Evolutionary conservation across 2,329 filamentous ascomycete species (phyloP).

Genomic region (Rhytidhysteron rufulum): DNA sequence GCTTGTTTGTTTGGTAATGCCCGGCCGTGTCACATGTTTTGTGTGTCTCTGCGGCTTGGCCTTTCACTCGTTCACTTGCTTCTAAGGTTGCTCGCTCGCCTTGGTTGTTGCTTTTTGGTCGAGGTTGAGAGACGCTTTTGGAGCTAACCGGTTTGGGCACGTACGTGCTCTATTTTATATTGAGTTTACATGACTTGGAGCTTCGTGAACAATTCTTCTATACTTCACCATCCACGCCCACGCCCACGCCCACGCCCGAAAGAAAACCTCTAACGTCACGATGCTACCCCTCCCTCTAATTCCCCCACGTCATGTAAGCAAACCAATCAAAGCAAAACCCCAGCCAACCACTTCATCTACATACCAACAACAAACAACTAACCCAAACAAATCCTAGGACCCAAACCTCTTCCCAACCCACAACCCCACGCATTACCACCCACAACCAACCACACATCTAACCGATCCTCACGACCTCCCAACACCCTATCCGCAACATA

Average conservation of each 20-base stretch:
- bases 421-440: slow-evolving; percentile 36
- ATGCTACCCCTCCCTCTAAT: slow-evolving; percentile 27
- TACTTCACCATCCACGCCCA: too few relatives aligned
- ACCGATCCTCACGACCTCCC: slow-evolving; percentile 5
- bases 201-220: too few relatives aligned
- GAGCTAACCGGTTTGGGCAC: too few relatives aligned
- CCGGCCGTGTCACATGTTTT: too few relatives aligned
- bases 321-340: slow-evolving; percentile 5
- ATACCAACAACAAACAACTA: slow-evolving; percentile 1
- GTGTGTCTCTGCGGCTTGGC: too few relatives aligned
- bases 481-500: slow-evolving; percentile 18
- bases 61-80: too few relatives aligned
- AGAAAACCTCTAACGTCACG: background rate
- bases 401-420: slow-evolving; percentile 28
- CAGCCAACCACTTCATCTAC: slow-evolving; percentile 5
- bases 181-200: too few relatives aligned
- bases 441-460: slow-evolving; percentile 7
- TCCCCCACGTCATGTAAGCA: slow-evolving; percentile 19
- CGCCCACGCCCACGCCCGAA: background rate
- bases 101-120: too few relatives aligned
- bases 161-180: too few relatives aligned
- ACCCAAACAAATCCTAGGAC: slow-evolving; percentile 18
- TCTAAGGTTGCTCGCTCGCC: too few relatives aligned
- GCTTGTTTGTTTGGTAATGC: too few relatives aligned
- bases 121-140: too few relatives aligned